These are phyloP conservation scores for Massariosphaeria phaeospora DNA, from an alignment of 495 filamentous ascomycete genomes.

Conservation along the genomic window DNA sequence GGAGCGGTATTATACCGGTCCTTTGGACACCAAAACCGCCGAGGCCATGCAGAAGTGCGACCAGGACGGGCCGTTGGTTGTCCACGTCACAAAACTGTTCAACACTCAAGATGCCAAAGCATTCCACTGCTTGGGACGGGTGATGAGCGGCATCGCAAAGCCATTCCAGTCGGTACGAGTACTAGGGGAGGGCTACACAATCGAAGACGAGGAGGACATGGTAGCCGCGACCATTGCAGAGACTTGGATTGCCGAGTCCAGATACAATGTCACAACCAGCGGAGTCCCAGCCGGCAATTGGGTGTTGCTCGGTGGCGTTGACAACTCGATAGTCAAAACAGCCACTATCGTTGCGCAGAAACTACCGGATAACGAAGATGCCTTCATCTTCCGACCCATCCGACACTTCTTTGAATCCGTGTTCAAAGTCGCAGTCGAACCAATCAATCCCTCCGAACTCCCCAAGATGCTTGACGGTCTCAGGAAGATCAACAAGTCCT, in stretches of 20 bases:
- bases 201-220: slow-evolving; percentile 99
- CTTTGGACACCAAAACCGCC: slow-evolving; percentile 81
- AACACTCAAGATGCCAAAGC: slow-evolving; percentile 78
- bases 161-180: slow-evolving; percentile 82
- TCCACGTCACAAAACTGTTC: slow-evolving; percentile 91
- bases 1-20: slow-evolving; percentile 87
- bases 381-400: slow-evolving; percentile 89
- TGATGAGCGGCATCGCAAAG: slow-evolving; percentile 87
- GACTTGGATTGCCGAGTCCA: slow-evolving; percentile 88
- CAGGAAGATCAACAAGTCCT: slow-evolving; percentile 94
- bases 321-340: slow-evolving; percentile 97
- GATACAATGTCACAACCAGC: slow-evolving; percentile 85
- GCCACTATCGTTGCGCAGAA: slow-evolving; percentile 86
- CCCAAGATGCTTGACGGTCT: slow-evolving; percentile 98
- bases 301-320: slow-evolving; percentile 83
- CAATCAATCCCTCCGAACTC: slow-evolving; percentile 96
- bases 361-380: slow-evolving; percentile 80
- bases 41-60: slow-evolving; percentile 75
- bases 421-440: slow-evolving; percentile 95
- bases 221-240: slow-evolving; percentile 78
- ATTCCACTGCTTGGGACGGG: slow-evolving; percentile 84
- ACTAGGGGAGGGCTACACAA: slow-evolving; percentile 89
- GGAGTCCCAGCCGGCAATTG: slow-evolving; percentile 95
- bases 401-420: slow-evolving; percentile 96
- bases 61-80: slow-evolving; percentile 80